These are phyloP conservation scores for Quillaja saponaria DNA, from an alignment of 306 rosid genomes.

Conservation along the genomic window DNA sequence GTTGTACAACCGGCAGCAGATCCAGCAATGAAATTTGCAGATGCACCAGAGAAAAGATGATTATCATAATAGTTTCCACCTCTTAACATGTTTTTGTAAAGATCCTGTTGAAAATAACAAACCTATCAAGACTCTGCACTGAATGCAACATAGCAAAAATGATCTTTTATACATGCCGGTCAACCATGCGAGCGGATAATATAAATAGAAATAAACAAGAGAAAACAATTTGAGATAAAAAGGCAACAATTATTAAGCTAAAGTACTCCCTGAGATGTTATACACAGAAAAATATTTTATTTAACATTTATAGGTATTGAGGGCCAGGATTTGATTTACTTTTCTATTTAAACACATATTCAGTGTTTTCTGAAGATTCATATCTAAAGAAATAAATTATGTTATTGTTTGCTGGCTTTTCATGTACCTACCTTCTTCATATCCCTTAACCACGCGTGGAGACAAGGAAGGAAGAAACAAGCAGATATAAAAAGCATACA, in stretches of 20 bases:
- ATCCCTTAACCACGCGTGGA: too few relatives aligned
- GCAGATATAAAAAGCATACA: too few relatives aligned
- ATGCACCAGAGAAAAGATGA: slow-evolving; percentile 64
- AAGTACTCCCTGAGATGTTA: neutral
- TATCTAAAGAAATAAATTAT: too few relatives aligned
- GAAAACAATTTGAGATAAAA: neutral
- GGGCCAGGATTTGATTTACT: neutral
- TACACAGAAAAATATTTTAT: neutral
- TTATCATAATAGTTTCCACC: slow-evolving; percentile 44
- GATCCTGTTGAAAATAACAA: slow-evolving; percentile 63
- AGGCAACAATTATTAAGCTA: slow-evolving; percentile 1
- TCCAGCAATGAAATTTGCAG: slow-evolving; percentile 81
- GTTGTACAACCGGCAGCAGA: slow-evolving; percentile 94
- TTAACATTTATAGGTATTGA: neutral
- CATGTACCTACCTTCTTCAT: too few relatives aligned
- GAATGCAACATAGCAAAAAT: slow-evolving; percentile 6
- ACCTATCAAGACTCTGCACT: slow-evolving; percentile 15
- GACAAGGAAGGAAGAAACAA: too few relatives aligned
- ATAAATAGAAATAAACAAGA: neutral
- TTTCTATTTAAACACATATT: neutral
- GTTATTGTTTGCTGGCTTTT: too few relatives aligned
- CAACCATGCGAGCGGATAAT: slow-evolving; percentile 4
- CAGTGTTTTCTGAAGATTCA: too few relatives aligned
- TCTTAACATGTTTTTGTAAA: slow-evolving; percentile 70
- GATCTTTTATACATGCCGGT: neutral